Conservation (phyloP, 495 filamentous ascomycete genomes). For the Parachaetomium inaequale region DNA sequence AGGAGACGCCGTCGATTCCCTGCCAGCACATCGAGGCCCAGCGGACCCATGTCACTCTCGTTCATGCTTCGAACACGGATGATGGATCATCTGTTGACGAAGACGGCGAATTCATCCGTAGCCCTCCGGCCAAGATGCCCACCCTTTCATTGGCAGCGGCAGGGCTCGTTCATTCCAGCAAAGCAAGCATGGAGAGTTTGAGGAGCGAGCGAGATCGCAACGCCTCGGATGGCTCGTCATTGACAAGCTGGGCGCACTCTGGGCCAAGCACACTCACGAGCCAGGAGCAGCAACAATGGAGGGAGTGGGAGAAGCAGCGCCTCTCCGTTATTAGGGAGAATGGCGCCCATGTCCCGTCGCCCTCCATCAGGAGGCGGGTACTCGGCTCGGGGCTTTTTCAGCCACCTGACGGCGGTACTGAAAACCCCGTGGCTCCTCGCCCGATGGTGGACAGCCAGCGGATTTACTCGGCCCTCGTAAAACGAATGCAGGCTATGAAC, state of each 20-base stretch:
- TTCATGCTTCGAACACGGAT: conserved; percentile 2
- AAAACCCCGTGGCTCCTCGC: neutral
- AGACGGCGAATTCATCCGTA: conserved; percentile 38
- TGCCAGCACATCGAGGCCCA: conserved; percentile 51
- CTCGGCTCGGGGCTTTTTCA: conserved; percentile 22
- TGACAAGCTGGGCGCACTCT: conserved; percentile 75
- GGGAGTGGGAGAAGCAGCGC: conserved; percentile 52
- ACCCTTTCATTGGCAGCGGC: conserved; percentile 39
- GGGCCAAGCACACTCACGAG: conserved; percentile 45
- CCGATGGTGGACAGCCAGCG: conserved; percentile 57
- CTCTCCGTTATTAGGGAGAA: conserved; percentile 66
- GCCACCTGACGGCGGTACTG: conserved; percentile 1
- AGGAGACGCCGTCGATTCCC: conserved; percentile 40
- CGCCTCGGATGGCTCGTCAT: conserved; percentile 55
- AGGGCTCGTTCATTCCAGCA: conserved; percentile 40
- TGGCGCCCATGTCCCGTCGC: conserved; percentile 47
- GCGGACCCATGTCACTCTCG: conserved; percentile 41
- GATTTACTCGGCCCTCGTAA: conserved; percentile 72
- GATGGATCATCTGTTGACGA: neutral
- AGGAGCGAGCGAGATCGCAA: conserved; percentile 45
- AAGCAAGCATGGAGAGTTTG: conserved; percentile 52
- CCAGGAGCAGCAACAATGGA: conserved; percentile 35
- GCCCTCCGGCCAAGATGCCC: conserved; percentile 41
- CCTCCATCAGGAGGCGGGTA: conserved; percentile 32
- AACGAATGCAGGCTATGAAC: conserved; percentile 49